Evolutionary conservation across 345 rosid species (phyloP).

Genomic region (Sisymbrium irio): DNA sequence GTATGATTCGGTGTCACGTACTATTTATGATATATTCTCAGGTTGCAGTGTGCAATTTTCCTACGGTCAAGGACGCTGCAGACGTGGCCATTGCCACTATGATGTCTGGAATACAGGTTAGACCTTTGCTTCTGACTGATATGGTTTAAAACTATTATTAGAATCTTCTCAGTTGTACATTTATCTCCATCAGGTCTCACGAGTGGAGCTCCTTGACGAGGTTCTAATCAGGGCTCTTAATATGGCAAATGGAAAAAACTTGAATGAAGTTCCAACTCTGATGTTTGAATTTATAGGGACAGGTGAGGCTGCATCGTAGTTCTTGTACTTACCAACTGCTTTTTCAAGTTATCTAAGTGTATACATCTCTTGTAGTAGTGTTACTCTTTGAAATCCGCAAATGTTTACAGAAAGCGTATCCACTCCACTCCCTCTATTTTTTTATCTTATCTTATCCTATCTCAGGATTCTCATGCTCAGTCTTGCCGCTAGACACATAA

Average conservation of each 20-base stretch:
- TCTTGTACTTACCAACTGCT: slow-evolving; percentile 4
- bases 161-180: slow-evolving; percentile 19
- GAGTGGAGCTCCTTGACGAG: slow-evolving; percentile 73
- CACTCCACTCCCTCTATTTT: background rate
- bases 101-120: slow-evolving; percentile 86
- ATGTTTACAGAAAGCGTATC: background rate
- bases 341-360: slow-evolving; percentile 1
- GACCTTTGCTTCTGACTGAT: slow-evolving; percentile 13
- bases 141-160: background rate
- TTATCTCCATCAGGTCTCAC: slow-evolving; percentile 54
- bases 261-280: slow-evolving; percentile 79
- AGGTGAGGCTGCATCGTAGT: slow-evolving; percentile 39
- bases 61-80: slow-evolving; percentile 91
- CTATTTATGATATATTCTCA: slow-evolving; percentile 31
- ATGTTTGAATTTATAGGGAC: slow-evolving; percentile 96
- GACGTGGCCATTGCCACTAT: slow-evolving; percentile 91
- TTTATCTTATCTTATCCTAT: background rate
- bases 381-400: background rate
- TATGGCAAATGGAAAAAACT: slow-evolving; percentile 77
- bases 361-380: background rate
- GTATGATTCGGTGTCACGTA: background rate
- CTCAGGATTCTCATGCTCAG: background rate
- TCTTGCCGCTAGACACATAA: background rate
- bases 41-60: slow-evolving; percentile 96
- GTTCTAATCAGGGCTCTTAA: slow-evolving; percentile 83